Conservation (phyloP, 345 rosid species). For the Melaleuca quinquenervia region DNA sequence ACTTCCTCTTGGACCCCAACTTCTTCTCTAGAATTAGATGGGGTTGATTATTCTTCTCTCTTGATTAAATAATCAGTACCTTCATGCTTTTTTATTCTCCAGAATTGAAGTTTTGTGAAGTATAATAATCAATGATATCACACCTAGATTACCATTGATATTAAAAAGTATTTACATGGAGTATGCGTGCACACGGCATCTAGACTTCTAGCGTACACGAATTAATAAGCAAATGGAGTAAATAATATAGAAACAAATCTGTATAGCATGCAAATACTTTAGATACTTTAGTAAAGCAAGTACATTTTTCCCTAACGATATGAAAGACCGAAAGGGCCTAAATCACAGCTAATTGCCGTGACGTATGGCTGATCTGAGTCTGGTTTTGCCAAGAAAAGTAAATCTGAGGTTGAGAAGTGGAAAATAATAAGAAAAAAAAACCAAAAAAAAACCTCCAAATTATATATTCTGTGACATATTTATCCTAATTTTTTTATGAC, state of each 20-base stretch:
- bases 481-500: no score
- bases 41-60: neutral
- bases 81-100: neutral
- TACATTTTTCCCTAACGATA: neutral
- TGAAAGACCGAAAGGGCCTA: neutral
- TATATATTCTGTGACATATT: no score
- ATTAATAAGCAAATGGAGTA: neutral
- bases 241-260: neutral
- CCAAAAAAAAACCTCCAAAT: no score
- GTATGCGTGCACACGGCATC: neutral
- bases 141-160: neutral
- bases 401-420: neutral
- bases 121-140: neutral
- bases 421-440: neutral
- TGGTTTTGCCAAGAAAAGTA: neutral
- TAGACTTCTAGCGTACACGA: neutral
- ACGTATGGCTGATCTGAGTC: neutral
- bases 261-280: neutral
- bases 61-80: neutral
- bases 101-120: neutral
- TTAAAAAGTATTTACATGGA: neutral
- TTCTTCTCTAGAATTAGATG: neutral
- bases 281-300: neutral
- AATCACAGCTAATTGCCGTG: neutral
- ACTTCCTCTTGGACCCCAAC: neutral